Percentiles rank a stretch among this genome's conserved stretches.
These are phyloP conservation scores for Naganishia kalamii DNA, from an alignment of 768 basidiomycete species.

Conservation along the genomic window DNA sequence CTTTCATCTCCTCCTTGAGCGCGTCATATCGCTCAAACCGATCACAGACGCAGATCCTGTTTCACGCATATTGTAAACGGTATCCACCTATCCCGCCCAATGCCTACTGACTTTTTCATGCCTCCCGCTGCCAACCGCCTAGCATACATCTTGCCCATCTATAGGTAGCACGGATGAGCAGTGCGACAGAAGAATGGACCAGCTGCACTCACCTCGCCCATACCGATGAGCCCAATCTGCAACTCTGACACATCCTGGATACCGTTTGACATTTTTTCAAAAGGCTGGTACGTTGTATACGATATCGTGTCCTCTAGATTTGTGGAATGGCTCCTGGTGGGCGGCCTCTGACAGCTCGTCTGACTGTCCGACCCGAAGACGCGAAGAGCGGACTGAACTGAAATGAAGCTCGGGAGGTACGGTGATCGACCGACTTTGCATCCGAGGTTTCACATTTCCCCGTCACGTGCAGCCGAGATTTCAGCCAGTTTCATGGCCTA, in stretches of 20 bases:
- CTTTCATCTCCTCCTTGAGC: conserved; percentile 55
- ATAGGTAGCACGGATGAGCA: background rate
- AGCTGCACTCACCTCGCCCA: conserved; percentile 60
- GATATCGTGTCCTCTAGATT: background rate
- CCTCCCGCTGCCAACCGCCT: conserved; percentile 67
- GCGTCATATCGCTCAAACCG: conserved; percentile 64
- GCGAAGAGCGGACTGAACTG: too few relatives aligned
- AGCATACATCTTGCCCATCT: conserved; percentile 93
- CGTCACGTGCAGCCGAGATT: background rate
- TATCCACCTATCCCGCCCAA: too few relatives aligned
- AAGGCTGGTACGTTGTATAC: background rate
- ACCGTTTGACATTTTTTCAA: background rate
- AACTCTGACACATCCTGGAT: conserved; percentile 11
- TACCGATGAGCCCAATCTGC: conserved; percentile 79
- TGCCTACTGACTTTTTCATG: conserved; percentile 64
- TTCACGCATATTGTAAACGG: too few relatives aligned
- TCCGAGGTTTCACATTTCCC: background rate
- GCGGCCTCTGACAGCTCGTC: too few relatives aligned
- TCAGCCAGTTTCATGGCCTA: background rate
- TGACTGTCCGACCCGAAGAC: too few relatives aligned
- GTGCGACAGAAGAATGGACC: background rate
- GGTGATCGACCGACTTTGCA: background rate
- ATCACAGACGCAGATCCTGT: conserved; percentile 85
- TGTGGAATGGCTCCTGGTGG: too few relatives aligned
- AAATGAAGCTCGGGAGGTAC: background rate